Percentiles rank a stretch among this genome's conserved stretches.
Evolutionary conservation across 371 early-diverging fungal species (phyloP).

Genomic region (Basidiobolus meristosporus): DNA sequence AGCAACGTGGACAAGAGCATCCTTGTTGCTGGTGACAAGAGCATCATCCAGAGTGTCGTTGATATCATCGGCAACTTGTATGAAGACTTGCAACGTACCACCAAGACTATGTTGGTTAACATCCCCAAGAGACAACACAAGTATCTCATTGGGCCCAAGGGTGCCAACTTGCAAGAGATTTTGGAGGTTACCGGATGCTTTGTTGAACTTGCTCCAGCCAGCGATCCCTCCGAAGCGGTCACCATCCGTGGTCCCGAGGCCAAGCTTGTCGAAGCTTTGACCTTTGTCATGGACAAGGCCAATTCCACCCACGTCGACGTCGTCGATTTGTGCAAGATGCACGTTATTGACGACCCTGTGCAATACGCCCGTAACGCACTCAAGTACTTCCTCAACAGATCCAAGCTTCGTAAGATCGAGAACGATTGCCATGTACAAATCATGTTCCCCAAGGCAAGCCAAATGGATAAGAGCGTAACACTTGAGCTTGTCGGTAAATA

Average conservation of each 20-base stretch:
- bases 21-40: constrained; percentile 39
- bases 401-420: constrained; percentile 40
- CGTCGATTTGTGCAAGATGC: constrained; percentile 23
- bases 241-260: constrained; percentile 60
- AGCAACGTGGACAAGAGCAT: constrained; percentile 15
- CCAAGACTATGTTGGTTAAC: constrained; percentile 35
- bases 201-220: constrained; percentile 50
- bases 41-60: constrained; percentile 38
- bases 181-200: constrained; percentile 62
- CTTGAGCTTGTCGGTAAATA: constrained; percentile 44
- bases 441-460: constrained; percentile 15
- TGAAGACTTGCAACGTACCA: constrained; percentile 32
- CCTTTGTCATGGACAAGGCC: constrained; percentile 60
- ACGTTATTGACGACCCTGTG: constrained; percentile 20
- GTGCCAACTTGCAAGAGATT: constrained; percentile 55
- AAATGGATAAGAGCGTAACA: constrained; percentile 11
- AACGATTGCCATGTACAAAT: constrained; percentile 34
- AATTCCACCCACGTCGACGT: constrained; percentile 26
- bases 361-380: constrained; percentile 34
- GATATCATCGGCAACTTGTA: constrained; percentile 30
- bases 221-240: constrained; percentile 49
- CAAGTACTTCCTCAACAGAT: constrained; percentile 32
- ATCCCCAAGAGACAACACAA: constrained; percentile 82
- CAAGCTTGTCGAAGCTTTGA: constrained; percentile 42
- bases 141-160: constrained; percentile 71